Evolutionary conservation across 2,329 filamentous ascomycete genomes (phyloP).

Genomic region (Penicillium freii): DNA sequence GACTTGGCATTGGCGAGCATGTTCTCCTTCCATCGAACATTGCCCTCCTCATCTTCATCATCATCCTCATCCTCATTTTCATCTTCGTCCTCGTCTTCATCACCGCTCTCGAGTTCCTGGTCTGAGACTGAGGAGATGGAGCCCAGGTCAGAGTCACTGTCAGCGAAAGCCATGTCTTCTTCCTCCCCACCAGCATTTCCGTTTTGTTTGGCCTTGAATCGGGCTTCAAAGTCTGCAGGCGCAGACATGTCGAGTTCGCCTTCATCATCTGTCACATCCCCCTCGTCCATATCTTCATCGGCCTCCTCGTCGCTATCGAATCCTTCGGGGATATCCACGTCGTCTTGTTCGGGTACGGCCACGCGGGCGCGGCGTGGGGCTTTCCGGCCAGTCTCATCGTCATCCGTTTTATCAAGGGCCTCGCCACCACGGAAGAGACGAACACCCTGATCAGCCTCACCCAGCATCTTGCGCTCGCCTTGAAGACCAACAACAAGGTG

Average conservation of each 20-base stretch:
- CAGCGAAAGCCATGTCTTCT: conserved; percentile 83
- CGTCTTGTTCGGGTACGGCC: conserved; percentile 50
- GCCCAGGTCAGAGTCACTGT: conserved; percentile 94
- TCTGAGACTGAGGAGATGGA: conserved; percentile 70
- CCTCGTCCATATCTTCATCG: conserved; percentile 51
- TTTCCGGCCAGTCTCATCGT: conserved; percentile 58
- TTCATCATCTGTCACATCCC: conserved; percentile 41
- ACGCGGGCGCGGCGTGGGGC: conserved; percentile 52
- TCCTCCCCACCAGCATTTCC: conserved; percentile 55
- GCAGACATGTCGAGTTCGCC: conserved; percentile 40
- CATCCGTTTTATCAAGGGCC: conserved; percentile 56
- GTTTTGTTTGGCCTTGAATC: conserved; percentile 48
- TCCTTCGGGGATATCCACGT: conserved; percentile 59
- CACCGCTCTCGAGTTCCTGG: conserved; percentile 52
- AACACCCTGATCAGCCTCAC: conserved; percentile 77
- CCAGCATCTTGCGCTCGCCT: conserved; percentile 74
- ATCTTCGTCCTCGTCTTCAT: conserved; percentile 44
- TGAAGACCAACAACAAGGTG: conserved; percentile 91
- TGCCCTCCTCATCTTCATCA: conserved; percentile 65
- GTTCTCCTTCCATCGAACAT: conserved; percentile 86
- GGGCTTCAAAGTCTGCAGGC: conserved; percentile 45
- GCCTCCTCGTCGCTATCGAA: conserved; percentile 53
- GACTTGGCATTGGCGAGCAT: conserved; percentile 71
- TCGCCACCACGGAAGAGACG: conserved; percentile 80
- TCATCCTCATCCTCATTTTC: conserved; percentile 45